These are phyloP conservation scores for Monosporascus sp. DNA, from an alignment of 2,329 filamentous ascomycete genomes.

Conservation along the genomic window DNA sequence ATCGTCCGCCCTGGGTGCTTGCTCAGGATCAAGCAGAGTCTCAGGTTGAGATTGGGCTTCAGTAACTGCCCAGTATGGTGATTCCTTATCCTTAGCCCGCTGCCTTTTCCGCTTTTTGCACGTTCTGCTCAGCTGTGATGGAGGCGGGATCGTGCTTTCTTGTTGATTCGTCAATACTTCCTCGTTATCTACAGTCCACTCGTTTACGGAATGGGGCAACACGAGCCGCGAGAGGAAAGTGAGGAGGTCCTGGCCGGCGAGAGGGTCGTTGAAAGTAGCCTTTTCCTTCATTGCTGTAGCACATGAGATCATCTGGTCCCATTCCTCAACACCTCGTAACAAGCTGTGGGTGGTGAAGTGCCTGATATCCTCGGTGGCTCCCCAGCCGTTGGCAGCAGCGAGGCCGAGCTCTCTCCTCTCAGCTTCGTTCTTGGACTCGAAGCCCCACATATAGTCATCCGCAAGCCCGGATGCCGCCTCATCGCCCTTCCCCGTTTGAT, in stretches of 20 bases:
- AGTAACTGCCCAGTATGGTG: slow-evolving; percentile 15
- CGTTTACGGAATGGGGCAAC: not conserved
- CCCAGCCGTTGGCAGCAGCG: slow-evolving; percentile 18
- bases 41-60: not conserved
- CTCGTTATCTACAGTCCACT: not conserved
- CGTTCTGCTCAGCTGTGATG: slow-evolving; percentile 4
- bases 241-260: slow-evolving; percentile 22
- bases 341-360: slow-evolving; percentile 22
- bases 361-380: slow-evolving; percentile 18
- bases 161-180: not conserved
- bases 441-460: slow-evolving; percentile 26
- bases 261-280: slow-evolving; percentile 9
- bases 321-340: slow-evolving; percentile 27
- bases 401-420: slow-evolving; percentile 21
- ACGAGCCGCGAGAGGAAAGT: slow-evolving; percentile 16
- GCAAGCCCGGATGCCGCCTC: slow-evolving; percentile 8
- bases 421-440: slow-evolving; percentile 21
- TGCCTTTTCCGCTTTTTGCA: slow-evolving; percentile 2
- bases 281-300: slow-evolving; percentile 22
- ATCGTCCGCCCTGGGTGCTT: not conserved
- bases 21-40: not conserved
- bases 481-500: not conserved
- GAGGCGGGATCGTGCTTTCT: not conserved
- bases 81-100: slow-evolving; percentile 6
- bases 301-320: slow-evolving; percentile 27